These are phyloP conservation scores for Theobroma grandiflorum DNA, from an alignment of 441 rosid species.

Conservation along the genomic window DNA sequence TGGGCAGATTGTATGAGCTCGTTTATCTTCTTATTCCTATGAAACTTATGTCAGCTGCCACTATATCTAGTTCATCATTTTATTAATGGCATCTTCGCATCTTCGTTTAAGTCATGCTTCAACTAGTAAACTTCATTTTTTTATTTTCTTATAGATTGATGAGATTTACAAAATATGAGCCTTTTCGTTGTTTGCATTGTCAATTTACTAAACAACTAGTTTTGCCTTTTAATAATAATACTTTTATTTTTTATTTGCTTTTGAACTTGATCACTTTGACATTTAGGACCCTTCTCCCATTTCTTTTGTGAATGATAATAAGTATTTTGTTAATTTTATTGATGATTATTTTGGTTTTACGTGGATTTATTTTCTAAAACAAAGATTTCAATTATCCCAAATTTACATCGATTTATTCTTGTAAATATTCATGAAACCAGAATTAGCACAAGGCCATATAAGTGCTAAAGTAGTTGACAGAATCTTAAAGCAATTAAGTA, in stretches of 20 bases:
- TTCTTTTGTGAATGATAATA: not conserved
- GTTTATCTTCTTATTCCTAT: not conserved
- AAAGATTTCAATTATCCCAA: not conserved
- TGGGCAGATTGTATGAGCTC: not conserved
- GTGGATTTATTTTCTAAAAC: no score
- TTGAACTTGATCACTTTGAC: slow-evolving; percentile 19
- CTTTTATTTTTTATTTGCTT: not conserved
- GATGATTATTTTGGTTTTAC: not conserved
- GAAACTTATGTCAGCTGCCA: not conserved
- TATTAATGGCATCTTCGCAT: not conserved
- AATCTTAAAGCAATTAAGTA: no score
- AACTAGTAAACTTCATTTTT: not conserved
- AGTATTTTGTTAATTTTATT: no score
- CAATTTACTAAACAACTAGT: slow-evolving; percentile 17
- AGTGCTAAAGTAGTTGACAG: no score
- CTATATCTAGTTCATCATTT: not conserved
- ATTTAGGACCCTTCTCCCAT: slow-evolving; percentile 5
- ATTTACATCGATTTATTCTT: not conserved
- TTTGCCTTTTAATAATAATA: not conserved
- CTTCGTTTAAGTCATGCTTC: slow-evolving; percentile 26
- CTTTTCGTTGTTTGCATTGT: not conserved
- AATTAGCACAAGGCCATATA: no score
- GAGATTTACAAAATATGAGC: not conserved
- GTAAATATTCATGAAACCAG: no score
- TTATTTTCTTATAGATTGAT: slow-evolving; percentile 8